Conservation (phyloP, 352 stramenopile genomes). For the Plasmopara muralis region DNA sequence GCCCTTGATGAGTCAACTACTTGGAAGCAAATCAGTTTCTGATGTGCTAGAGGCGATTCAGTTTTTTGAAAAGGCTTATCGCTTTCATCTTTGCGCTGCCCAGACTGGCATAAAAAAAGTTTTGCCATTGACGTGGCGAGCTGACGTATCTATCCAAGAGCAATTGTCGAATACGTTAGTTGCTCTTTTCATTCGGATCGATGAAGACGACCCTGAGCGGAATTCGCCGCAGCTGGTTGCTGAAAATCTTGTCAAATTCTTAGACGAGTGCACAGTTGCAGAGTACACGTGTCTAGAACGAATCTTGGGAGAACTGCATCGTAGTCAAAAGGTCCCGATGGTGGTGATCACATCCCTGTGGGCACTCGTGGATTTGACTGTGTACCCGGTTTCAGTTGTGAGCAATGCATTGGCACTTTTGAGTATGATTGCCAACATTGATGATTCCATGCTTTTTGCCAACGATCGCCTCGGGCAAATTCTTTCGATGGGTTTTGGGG, state of each 20-base stretch:
- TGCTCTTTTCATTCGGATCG: slow-evolving; percentile 53
- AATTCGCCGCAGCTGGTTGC: slow-evolving; percentile 41
- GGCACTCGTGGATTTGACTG: slow-evolving; percentile 52
- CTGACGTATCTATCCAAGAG: slow-evolving; percentile 84
- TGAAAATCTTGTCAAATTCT: slow-evolving; percentile 63
- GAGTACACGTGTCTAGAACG: slow-evolving; percentile 76
- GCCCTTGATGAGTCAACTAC: slow-evolving; percentile 74
- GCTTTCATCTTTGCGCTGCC: slow-evolving; percentile 86
- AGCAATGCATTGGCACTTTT: slow-evolving; percentile 58
- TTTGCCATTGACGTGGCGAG: slow-evolving; percentile 88
- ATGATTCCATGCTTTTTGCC: slow-evolving; percentile 55
- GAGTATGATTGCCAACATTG: slow-evolving; percentile 62
- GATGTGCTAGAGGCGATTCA: slow-evolving; percentile 91
- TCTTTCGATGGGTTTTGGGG: slow-evolving; percentile 50
- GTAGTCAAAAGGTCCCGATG: slow-evolving; percentile 49
- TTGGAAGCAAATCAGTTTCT: slow-evolving; percentile 87
- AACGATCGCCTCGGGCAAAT: slow-evolving; percentile 53
- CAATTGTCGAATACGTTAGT: slow-evolving; percentile 86
- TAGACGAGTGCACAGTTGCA: slow-evolving; percentile 69
- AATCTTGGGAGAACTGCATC: slow-evolving; percentile 59
- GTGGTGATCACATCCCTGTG: slow-evolving; percentile 63
- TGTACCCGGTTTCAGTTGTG: slow-evolving; percentile 50
- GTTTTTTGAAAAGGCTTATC: slow-evolving; percentile 90
- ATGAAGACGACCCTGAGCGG: slow-evolving; percentile 34
- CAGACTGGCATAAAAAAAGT: slow-evolving; percentile 88